A percentile compares a stretch with the other conserved stretches of the same genome.
Conservation (phyloP, 2,329 filamentous ascomycete genomes). For the Trichoderma atrobrunneum region DNA sequence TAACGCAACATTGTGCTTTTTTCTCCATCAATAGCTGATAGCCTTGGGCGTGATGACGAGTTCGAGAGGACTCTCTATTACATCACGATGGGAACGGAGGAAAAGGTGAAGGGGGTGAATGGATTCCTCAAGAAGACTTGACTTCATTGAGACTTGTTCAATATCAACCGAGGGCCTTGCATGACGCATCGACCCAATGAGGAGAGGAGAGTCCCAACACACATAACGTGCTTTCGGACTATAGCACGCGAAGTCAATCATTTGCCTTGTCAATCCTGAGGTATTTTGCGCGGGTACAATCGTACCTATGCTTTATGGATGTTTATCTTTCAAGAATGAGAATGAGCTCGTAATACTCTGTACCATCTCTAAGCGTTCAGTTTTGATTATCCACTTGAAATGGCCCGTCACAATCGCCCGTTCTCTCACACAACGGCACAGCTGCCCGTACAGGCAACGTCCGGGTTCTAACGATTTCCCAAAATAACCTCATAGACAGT, state of each 20-base stretch:
- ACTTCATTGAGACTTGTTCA: neutral
- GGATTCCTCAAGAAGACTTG: conserved; percentile 30
- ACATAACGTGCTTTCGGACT: neutral
- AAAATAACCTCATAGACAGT: neutral
- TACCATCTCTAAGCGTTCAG: neutral
- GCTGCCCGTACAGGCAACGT: neutral
- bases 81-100: conserved; percentile 34
- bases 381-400: neutral
- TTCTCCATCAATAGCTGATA: conserved; percentile 25
- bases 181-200: neutral
- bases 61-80: conserved; percentile 38
- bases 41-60: conserved; percentile 30
- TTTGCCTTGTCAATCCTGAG: neutral
- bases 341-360: neutral
- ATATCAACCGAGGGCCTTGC: neutral
- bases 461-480: neutral
- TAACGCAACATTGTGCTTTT: neutral
- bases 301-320: neutral
- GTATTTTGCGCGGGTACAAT: neutral
- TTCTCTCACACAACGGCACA: neutral
- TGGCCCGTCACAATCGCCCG: neutral
- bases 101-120: conserved; percentile 30
- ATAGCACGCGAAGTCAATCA: neutral
- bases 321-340: neutral
- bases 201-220: neutral